Evolutionary conservation across 192 early-diverging fungal species (phyloP).

Genomic region (Gigaspora rosea): DNA sequence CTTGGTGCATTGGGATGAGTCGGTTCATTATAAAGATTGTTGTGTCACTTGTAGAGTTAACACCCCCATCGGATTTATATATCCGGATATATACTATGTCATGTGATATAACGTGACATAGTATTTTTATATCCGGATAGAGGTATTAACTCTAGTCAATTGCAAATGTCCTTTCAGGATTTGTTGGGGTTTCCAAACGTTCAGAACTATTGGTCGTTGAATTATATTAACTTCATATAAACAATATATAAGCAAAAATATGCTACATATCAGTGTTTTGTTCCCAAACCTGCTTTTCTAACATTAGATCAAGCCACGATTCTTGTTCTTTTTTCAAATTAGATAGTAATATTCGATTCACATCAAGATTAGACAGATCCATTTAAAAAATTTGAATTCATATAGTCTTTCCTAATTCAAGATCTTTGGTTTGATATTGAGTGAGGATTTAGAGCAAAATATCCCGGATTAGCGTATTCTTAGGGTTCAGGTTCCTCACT

Average conservation of each 20-base stretch:
- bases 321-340: neutral
- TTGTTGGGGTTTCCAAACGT: conserved; percentile 11
- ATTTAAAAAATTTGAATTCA: conserved; percentile 27
- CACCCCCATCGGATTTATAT: too few species aligned
- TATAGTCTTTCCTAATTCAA: conserved; percentile 20
- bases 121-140: too few species aligned
- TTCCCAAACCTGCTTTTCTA: neutral
- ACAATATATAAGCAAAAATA: conserved; percentile 7
- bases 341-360: neutral
- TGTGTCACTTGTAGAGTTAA: too few species aligned
- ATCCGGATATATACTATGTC: too few species aligned
- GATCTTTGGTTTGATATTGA: conserved; percentile 12
- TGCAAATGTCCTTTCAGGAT: conserved; percentile 13
- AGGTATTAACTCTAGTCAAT: too few species aligned
- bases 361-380: conserved; percentile 4
- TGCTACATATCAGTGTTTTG: conserved; percentile 23
- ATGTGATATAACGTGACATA: too few species aligned
- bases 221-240: neutral
- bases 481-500: neutral
- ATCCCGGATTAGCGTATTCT: neutral
- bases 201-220: conserved; percentile 18
- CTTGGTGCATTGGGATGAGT: conserved; percentile 16
- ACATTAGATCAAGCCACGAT: neutral
- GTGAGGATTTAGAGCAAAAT: neutral
- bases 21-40: conserved; percentile 20